These are phyloP conservation scores for Tilletia indica DNA, from an alignment of 1,284 basidiomycete genomes.

Conservation along the genomic window DNA sequence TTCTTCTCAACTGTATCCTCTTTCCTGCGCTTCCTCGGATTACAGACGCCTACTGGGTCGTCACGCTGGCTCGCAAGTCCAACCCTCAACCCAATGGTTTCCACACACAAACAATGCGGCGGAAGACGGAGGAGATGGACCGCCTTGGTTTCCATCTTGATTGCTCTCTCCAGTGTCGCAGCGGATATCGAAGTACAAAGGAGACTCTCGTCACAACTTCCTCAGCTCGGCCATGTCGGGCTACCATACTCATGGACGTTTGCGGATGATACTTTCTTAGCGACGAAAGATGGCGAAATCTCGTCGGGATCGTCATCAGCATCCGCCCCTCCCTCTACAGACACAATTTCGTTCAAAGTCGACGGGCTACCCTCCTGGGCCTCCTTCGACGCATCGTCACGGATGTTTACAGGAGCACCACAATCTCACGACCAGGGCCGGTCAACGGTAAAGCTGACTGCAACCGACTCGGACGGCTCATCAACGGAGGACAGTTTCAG, in stretches of 20 bases:
- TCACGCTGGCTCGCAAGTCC: background rate
- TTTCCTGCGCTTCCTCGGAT: too few relatives aligned
- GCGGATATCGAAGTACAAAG: constrained; percentile 3
- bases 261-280: constrained; percentile 37
- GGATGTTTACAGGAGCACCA: constrained; percentile 41
- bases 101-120: background rate
- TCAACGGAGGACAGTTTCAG: constrained; percentile 26
- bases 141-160: background rate
- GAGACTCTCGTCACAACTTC: constrained; percentile 34
- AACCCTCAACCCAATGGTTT: background rate
- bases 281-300: constrained; percentile 25
- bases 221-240: constrained; percentile 41
- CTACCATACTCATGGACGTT: constrained; percentile 44
- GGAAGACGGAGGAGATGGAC: too few relatives aligned
- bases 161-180: background rate
- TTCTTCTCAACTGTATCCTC: too few relatives aligned
- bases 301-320: constrained; percentile 28
- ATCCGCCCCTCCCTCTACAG: background rate
- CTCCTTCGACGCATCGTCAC: constrained; percentile 33
- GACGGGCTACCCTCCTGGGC: constrained; percentile 44
- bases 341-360: background rate
- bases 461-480: constrained; percentile 18
- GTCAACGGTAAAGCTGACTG: constrained; percentile 20
- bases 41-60: too few relatives aligned
- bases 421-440: constrained; percentile 19